Conservation (phyloP, 2,329 filamentous ascomycete genomes). For the Cryphonectria nitschkei region DNA sequence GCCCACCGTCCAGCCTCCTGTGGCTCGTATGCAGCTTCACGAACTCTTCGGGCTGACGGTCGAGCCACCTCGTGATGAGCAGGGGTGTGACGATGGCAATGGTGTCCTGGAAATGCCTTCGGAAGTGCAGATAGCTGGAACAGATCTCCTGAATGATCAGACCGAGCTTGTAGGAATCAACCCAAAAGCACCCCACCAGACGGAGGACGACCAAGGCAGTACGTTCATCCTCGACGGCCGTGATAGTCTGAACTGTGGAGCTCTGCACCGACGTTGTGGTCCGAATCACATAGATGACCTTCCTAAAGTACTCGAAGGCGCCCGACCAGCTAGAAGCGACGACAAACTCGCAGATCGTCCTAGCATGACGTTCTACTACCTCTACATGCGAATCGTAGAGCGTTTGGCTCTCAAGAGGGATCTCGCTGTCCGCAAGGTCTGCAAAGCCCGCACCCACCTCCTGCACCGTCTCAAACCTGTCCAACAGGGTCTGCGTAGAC, state of each 20-base stretch:
- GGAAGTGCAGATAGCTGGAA: constrained; percentile 68
- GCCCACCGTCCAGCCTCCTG: constrained; percentile 65
- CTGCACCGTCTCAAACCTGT: constrained; percentile 49
- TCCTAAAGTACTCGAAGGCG: constrained; percentile 62
- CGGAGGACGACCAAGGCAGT: constrained; percentile 58
- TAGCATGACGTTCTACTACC: constrained; percentile 59
- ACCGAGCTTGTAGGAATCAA: constrained; percentile 64
- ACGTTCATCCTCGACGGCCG: constrained; percentile 54
- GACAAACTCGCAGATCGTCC: constrained; percentile 64
- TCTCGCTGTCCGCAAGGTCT: constrained; percentile 39
- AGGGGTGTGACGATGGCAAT: constrained; percentile 65
- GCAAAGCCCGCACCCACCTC: constrained; percentile 39
- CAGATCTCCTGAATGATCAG: constrained; percentile 68
- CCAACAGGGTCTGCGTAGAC: constrained; percentile 60
- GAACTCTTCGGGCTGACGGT: constrained; percentile 67
- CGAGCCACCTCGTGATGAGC: constrained; percentile 67
- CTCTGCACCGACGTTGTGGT: constrained; percentile 46
- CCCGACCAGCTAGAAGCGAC: constrained; percentile 66
- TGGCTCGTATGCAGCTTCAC: constrained; percentile 64
- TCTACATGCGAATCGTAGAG: constrained; percentile 42
- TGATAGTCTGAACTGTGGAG: constrained; percentile 42
- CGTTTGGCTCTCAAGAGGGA: constrained; percentile 40
- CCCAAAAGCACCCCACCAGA: constrained; percentile 66
- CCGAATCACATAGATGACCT: constrained; percentile 55
- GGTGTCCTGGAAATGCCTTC: constrained; percentile 65